Evolutionary conservation across 768 basidiomycete genomes (phyloP).

Genomic region (Russula foetens): DNA sequence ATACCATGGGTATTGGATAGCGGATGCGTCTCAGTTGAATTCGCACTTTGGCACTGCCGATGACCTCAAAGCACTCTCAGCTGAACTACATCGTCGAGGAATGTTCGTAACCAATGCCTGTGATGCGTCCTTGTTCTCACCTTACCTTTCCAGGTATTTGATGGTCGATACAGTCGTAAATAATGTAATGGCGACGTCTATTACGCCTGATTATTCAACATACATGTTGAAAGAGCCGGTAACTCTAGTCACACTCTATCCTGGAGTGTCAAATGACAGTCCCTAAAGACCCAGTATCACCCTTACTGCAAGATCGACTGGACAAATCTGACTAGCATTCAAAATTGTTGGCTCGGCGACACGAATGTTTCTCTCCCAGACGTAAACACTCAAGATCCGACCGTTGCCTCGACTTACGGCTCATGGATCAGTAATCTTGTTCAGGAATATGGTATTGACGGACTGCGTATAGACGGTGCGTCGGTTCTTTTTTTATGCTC

Average conservation of each 20-base stretch:
- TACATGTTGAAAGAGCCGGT: constrained; percentile 65
- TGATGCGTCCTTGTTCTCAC: not conserved
- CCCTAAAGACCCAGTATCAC: constrained; percentile 57
- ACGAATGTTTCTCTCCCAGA: constrained; percentile 65
- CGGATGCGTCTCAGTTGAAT: constrained; percentile 62
- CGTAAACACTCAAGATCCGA: constrained; percentile 62
- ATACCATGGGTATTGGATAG: constrained; percentile 83
- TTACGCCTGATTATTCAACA: constrained; percentile 51
- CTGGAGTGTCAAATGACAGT: constrained; percentile 8
- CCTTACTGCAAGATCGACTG: constrained; percentile 70
- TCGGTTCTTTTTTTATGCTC: not conserved
- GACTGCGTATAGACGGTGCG: constrained; percentile 75
- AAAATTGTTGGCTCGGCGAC: constrained; percentile 83
- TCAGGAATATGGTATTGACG: constrained; percentile 66
- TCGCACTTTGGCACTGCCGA: constrained; percentile 60
- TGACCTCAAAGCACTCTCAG: constrained; percentile 60
- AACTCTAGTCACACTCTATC: constrained; percentile 12
- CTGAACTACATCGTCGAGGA: constrained; percentile 57
- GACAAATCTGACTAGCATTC: constrained; percentile 59
- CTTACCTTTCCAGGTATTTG: constrained; percentile 42
- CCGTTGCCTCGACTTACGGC: constrained; percentile 54
- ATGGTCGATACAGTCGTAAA: constrained; percentile 86
- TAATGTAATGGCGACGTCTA: constrained; percentile 70
- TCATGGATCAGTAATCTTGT: constrained; percentile 65
- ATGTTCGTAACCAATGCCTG: constrained; percentile 43